Evolutionary conservation across 768 basidiomycete species (phyloP), one percentile per base, ranked within the genome.

Genomic region (Pulveroboletus frians): DNA sequence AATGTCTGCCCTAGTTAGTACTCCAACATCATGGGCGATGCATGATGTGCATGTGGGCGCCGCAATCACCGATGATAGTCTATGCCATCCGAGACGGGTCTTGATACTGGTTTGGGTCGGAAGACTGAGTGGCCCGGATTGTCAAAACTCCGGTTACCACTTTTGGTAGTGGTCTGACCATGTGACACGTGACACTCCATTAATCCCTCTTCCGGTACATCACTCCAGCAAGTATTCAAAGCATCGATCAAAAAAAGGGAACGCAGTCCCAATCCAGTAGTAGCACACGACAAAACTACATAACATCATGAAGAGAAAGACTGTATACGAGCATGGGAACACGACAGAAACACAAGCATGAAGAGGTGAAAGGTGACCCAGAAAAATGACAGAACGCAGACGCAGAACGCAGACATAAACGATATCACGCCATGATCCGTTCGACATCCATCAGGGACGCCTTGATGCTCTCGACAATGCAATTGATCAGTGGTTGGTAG

Each of bases 401-500:
- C 9, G 10, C 11, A 13, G 30, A 31, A 10, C 32, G 15, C 13
- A 8, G 47, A 46, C 17, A 21, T 21, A 39, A 17, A 37, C 14
- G n/a, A 41, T 8, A 11, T 57, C 49, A 64, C n/a, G 49, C 43
- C 65, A 67, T 68, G 44, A 66, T 65, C 6, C 55, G 60, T 10
- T 68, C 65, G 9, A 67, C 60, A 1, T 67, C 65, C 18, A 43
- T 52, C 29, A 67, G 39, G 3, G 67, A 60, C 11, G 39, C 17
- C 11, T 55, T 58, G 49, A 61, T 54, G 20, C 60, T 57, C 21
- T 68, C 56, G 3, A 67, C 67, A 30, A 67, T 50, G 31, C 67
- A 67, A 32, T 62, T 60, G 38, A 67, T 67, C 54, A 67, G 38
- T 20, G 65, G 65, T 17, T 64, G 62, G 31, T 67, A 67, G 23